Percentiles rank a stretch among this genome's conserved stretches.
Evolutionary conservation across 2,329 filamentous ascomycete species (phyloP).

Genomic region (Phaeophleospora eucalypticola): DNA sequence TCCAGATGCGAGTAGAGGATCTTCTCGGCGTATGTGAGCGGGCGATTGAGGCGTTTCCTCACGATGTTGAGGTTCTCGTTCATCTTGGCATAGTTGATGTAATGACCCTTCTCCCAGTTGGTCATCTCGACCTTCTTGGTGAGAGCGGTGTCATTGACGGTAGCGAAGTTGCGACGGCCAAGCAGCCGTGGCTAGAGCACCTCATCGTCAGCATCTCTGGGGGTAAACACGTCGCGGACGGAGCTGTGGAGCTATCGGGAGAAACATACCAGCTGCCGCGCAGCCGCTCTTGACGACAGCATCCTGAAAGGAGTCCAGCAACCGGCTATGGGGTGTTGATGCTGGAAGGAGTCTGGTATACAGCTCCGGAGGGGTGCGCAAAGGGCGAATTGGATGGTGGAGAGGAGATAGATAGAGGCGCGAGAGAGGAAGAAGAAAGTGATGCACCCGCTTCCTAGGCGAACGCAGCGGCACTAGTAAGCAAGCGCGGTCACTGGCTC

Average conservation of each 20-base stretch:
- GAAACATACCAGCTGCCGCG: constrained; percentile 38
- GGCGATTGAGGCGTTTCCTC: constrained; percentile 81
- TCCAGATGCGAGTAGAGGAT: constrained; percentile 98
- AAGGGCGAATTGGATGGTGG: constrained; percentile 16
- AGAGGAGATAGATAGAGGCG: constrained; percentile 13
- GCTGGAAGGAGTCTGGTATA: constrained; percentile 13
- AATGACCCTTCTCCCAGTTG: constrained; percentile 92
- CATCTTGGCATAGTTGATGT: constrained; percentile 99
- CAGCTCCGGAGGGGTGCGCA: constrained; percentile 23
- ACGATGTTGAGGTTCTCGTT: constrained; percentile 93
- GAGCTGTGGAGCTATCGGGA: constrained; percentile 14
- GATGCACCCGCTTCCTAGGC: too few species aligned
- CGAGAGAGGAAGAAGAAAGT: constrained; percentile 18
- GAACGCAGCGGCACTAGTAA: too few species aligned
- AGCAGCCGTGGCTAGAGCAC: constrained; percentile 25
- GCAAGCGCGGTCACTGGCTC: neutral
- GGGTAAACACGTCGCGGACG: constrained; percentile 7
- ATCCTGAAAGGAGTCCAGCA: constrained; percentile 28
- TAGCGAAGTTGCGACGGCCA: constrained; percentile 68
- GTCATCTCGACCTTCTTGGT: constrained; percentile 97
- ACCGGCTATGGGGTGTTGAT: constrained; percentile 16
- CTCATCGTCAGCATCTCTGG: constrained; percentile 17
- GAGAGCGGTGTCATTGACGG: constrained; percentile 78
- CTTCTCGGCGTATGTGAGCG: constrained; percentile 95
- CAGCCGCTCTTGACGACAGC: constrained; percentile 36